Evolutionary conservation across 1,284 basidiomycete genomes (phyloP), one percentile per base, ranked within the genome.

Genomic region (Phellinidium pouzarii): DNA sequence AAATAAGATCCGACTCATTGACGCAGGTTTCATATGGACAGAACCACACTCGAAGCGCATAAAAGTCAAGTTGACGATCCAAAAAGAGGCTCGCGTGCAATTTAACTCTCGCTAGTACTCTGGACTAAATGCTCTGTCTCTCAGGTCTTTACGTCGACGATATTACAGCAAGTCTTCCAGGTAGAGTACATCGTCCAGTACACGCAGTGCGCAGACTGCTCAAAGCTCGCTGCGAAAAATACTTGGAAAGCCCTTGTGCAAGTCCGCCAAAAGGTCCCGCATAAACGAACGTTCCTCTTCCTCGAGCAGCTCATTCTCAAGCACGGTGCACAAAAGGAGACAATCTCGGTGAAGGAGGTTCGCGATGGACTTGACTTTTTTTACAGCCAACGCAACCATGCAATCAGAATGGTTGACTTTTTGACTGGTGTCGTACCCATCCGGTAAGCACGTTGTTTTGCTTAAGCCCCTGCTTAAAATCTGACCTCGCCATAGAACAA

Each of bases 21-120:
- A 99, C 59, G 95, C 95, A 0, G 91, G 93, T 59, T 99, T 99
- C 68, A 93, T 99, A 65, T 99, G 96, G 95, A 99, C 95, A 7
- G 96, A 99, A 66, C 95, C 95, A 1, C 95, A 99, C 71, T 94
- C 90, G 48, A 95, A 95, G 67, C 80, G 96, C 48, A 69, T 99
- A 57, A 82, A 92, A 49, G 84, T 99, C 58, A 96, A 96, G 58
- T 73, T 99, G 62, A 98, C 95, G 0, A 94, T 99, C 51, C 96
- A 99, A 72, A 98, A 99, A 73, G 96, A 99, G 77, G 91, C 91
- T 52, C 22, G 74, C 17, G 5, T 20, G 41, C 19, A n/a, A n/a
- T n/a, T n/a, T n/a, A n/a, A n/a, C n/a, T n/a, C n/a, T n/a, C n/a
- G n/a, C n/a, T n/a, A n/a, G n/a, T n/a, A n/a, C n/a, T n/a, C n/a